Evolutionary conservation across 805 yeast genomes (phyloP), one percentile per base, ranked within the genome.

Genomic region (Yamadazyma paraphyllophila): DNA sequence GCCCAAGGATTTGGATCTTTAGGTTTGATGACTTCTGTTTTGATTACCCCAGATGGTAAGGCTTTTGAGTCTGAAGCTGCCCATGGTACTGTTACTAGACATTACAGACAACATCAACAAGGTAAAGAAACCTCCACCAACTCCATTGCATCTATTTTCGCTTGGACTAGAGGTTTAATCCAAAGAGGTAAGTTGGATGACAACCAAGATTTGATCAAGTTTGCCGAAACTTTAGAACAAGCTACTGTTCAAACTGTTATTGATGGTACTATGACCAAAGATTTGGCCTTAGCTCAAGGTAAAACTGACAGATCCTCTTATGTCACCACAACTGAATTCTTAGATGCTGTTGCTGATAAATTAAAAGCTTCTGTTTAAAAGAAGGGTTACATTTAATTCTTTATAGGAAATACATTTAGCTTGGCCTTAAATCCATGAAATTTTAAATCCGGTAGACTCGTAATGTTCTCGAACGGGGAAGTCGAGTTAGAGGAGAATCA

Each of bases 61-160:
- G 81, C 90, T n/a, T 86, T 83, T 56, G 94, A 86, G 71, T 76
- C 86, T 49, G 94, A 86, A 65, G 92, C 92, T 48, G 94, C 94
- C 29, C 94, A 86, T 60, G 94, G 94, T 57, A 86, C 94, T 13
- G 94, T 86, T 51, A 86, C 94, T 27, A 82, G 94, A 78, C 94
- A 86, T 62, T 86, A 73, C 71, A 83, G 92, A 78, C 86, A 81
- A 65, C 81, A 83, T 57, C 92, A 86, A 67, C 80, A 80, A 60
- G 92, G 92, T 51, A 82, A 85, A 61, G 88, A 84, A 63, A 86
- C 94, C 7, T 84, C 91, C 4, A 86, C 94, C 44, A 86, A 86
- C 69, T 85, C 94, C 7, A 86, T 86, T 65, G 94, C 94, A 4
- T 83, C 90, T 14, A 86, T 86, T 47, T 86, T 85, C 57, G 94